A percentile compares a stretch with the other conserved stretches of the same genome.
phyloP scores from a whole-genome alignment of 225 moss, liverwort and hornwort genomes.

The Climacium dendroides region DNA sequence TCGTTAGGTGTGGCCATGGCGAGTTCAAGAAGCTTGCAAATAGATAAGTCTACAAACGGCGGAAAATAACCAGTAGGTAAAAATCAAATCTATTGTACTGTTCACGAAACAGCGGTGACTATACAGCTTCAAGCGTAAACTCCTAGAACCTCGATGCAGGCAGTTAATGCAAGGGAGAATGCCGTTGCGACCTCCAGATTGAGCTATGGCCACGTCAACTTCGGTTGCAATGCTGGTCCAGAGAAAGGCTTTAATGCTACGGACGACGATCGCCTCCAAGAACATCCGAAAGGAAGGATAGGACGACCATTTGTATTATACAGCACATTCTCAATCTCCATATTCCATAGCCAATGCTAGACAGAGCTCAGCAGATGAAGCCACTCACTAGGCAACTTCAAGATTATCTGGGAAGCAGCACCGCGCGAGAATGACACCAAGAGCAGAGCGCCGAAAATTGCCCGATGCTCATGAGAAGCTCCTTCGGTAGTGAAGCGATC shows the following conservation, averaged over 20 bases:
- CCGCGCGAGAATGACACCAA: background rate
- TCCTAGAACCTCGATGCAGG: background rate
- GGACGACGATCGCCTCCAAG: background rate
- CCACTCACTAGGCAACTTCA: background rate
- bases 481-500: background rate
- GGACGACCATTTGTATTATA: background rate
- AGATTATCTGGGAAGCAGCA: background rate
- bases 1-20: background rate
- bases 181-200: background rate
- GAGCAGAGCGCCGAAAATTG: background rate
- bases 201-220: background rate
- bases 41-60: background rate
- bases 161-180: background rate
- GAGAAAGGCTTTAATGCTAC: background rate
- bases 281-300: background rate
- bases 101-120: background rate
- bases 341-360: background rate
- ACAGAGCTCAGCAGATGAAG: background rate
- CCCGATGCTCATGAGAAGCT: background rate
- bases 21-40: background rate
- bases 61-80: background rate
- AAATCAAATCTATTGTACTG: background rate
- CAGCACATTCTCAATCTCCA: background rate
- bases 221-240: background rate
- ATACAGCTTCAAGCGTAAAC: background rate